These are phyloP conservation scores for Cubamyces sp. DNA, from an alignment of 768 basidiomycete species.

Conservation along the genomic window DNA sequence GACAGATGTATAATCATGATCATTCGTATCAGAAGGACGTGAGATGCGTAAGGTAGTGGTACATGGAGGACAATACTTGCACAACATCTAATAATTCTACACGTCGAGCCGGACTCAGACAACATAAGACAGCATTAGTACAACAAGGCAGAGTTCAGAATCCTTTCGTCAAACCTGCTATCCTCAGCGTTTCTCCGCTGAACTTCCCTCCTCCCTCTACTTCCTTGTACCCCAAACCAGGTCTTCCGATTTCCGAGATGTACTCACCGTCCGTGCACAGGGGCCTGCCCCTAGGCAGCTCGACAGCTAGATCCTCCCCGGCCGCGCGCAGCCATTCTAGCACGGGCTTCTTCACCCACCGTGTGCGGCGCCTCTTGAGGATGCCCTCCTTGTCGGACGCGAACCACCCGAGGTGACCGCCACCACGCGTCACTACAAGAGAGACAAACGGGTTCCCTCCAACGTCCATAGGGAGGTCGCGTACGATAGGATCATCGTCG, in stretches of 20 bases:
- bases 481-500: conserved; percentile 79
- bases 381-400: conserved; percentile 36
- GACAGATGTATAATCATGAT: too few species aligned
- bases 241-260: conserved; percentile 57
- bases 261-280: conserved; percentile 60
- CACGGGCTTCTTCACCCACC: conserved; percentile 73
- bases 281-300: conserved; percentile 34
- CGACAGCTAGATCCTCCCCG: conserved; percentile 52
- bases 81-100: conserved; percentile 3
- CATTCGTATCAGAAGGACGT: too few species aligned
- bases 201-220: conserved; percentile 49
- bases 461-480: conserved; percentile 60
- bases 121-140: not conserved
- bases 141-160: conserved; percentile 1
- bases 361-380: conserved; percentile 18
- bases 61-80: too few species aligned
- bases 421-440: conserved; percentile 64
- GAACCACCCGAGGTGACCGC: conserved; percentile 88
- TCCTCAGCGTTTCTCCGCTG: conserved; percentile 4
- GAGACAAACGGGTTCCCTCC: conserved; percentile 56
- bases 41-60: too few species aligned
- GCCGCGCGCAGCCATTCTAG: conserved; percentile 69
- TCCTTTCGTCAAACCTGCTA: not conserved
- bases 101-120: not conserved
- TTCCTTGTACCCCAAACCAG: conserved; percentile 59